Base-by-base conservation (phyloP, 1,139 yeast species). In the Protomyces arabidopsidicola region DNA sequence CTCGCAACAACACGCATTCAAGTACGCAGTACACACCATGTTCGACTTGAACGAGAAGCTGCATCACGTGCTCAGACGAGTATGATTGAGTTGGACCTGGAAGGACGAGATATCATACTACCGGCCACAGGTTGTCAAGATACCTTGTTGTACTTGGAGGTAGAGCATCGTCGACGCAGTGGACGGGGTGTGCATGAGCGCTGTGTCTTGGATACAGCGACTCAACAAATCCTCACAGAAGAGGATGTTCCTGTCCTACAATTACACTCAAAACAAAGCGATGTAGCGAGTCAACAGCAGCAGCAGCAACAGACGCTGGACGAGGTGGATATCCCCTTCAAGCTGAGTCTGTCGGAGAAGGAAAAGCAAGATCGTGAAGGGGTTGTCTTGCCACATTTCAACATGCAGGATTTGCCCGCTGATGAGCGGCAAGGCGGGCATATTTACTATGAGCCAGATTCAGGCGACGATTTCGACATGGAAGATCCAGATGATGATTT, bases 401-500 rank as follows among this genome's bases (percentile, higher is more conserved):
- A 88, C 70, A 97, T 98, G 0, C 98, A 91, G 73, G 48, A 42
- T 20, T 18, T 42, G 22, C 48, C 54, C 34, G 76, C 79, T 38
- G 89, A 91, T 27, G 95, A 96, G 52, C 75, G 72, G 8, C 67
- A 69, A 9, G 67, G 79, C 10, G 80, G 80, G 2, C 97, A 98
- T 0, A 91, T 91, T 70, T 95, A 91, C n/a, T 91, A 91, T 72
- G 95, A 91, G 72, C 90, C 85, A 72, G 95, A 88, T 70, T 82
- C 82, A 69, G 85, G 82, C 69, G 86, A 91, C 73, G 98, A 91
- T 73, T 91, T 90, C 70, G 98, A 91, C 72, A 98, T 91, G 74
- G 98, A 91, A 69, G 98, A 91, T 74, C 97, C 98, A 0, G 91
- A 86, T 71, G 98, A 91, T 72, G 98, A 91, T 72, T 97, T 60